Percentiles rank a stretch among this genome's conserved stretches.
Evolutionary conservation across 306 rosid genomes (phyloP).

Genomic region (Quercus robur): DNA sequence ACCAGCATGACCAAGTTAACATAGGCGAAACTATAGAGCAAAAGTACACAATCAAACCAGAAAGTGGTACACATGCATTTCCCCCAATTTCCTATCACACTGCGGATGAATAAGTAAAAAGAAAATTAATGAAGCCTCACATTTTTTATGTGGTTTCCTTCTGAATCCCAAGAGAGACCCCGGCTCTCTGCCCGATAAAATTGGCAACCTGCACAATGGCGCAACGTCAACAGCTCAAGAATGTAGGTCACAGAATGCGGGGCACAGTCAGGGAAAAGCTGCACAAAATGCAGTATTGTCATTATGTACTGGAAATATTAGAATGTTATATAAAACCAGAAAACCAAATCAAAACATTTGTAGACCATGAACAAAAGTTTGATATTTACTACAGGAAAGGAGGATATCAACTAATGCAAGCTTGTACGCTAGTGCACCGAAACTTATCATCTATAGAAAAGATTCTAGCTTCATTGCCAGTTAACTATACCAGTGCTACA

Average conservation of each 20-base stretch:
- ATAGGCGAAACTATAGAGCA: not conserved
- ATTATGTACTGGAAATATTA: conserved; percentile 2
- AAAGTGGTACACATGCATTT: not conserved
- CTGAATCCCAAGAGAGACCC: conserved; percentile 76
- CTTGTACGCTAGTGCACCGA: too few relatives aligned
- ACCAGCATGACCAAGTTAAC: not conserved
- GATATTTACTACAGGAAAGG: not conserved
- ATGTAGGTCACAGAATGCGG: conserved; percentile 81
- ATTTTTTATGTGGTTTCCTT: conserved; percentile 80
- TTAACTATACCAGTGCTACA: not conserved
- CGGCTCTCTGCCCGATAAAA: conserved; percentile 88
- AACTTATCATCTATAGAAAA: too few relatives aligned
- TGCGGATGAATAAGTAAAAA: conserved; percentile 7
- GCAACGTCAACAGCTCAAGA: conserved; percentile 64
- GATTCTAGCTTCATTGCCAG: not conserved
- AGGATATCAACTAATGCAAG: not conserved
- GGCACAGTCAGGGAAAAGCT: conserved; percentile 95
- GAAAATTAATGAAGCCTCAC: conserved; percentile 38
- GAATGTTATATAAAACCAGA: not conserved
- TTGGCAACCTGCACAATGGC: conserved; percentile 90
- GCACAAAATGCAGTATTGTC: conserved; percentile 31
- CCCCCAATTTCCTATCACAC: not conserved
- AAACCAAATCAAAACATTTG: not conserved
- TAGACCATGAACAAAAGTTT: not conserved
- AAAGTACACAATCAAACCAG: conserved; percentile 16